These are phyloP conservation scores for Lactarius pseudohatsudake DNA, from an alignment of 768 basidiomycete genomes.

Conservation along the genomic window DNA sequence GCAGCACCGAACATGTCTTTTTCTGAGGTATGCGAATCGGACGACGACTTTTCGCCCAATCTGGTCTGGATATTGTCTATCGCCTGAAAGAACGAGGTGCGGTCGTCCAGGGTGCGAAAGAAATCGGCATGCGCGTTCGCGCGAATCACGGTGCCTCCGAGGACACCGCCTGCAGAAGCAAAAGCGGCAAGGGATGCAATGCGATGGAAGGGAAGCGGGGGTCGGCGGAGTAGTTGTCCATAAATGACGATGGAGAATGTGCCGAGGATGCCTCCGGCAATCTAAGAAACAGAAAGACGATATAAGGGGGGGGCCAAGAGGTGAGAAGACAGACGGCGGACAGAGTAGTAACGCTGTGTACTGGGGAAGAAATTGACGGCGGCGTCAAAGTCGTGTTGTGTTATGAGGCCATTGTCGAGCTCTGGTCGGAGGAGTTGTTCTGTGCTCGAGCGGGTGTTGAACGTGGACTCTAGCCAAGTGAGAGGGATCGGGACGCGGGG, in stretches of 20 bases:
- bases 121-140: conserved; percentile 37
- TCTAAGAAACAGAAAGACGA: conserved; percentile 27
- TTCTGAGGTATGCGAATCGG: conserved; percentile 13
- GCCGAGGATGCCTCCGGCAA: conserved; percentile 31
- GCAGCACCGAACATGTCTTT: not conserved
- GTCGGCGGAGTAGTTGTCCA: conserved; percentile 32
- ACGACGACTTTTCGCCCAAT: conserved; percentile 25
- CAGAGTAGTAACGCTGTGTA: conserved; percentile 45
- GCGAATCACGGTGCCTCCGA: conserved; percentile 36
- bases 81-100: conserved; percentile 35
- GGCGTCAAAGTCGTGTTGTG: conserved; percentile 54
- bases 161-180: conserved; percentile 35
- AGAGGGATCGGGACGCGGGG: conserved; percentile 35
- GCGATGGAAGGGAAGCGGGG: conserved; percentile 35
- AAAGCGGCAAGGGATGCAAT: conserved; percentile 32
- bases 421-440: conserved; percentile 55
- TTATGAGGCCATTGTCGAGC: conserved; percentile 50
- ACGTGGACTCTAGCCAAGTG: conserved; percentile 46
- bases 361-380: conserved; percentile 55
- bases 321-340: conserved; percentile 35
- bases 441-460: conserved; percentile 42
- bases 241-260: conserved; percentile 34
- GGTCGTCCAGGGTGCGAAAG: conserved; percentile 35
- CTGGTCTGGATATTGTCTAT: conserved; percentile 37
- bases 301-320: conserved; percentile 6